Evolutionary conservation across 108 stramenopile species (phyloP), one percentile per base, ranked within the genome.

Genomic region (Ochromonas danica): DNA sequence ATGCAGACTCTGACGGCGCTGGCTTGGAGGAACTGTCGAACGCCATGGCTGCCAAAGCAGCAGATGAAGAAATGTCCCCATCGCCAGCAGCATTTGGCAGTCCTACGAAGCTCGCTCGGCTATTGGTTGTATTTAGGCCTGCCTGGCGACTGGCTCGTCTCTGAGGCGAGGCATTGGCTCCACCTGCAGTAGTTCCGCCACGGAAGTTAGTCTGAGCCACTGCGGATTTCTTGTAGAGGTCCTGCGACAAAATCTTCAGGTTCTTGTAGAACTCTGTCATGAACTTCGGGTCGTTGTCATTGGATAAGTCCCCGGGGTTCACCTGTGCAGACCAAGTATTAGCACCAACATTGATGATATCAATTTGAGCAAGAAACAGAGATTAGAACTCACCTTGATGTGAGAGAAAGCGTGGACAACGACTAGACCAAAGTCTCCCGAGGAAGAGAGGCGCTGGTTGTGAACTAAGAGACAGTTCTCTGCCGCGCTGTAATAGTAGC

Each of bases 321-420:
- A 51, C 45, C 45, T 51, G 22, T 14, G 22, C n/a, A 25, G 25
- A 60, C 57, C 25, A 60, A 25, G 25, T 60, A 60, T 25, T 60
- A 60, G 25, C n/a, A 60, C 25, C 57, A 60, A 25, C 25, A 60
- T 60, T 25, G 25, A 25, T 60, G 25, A 60, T 25, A 25, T 60
- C 25, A 25, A 25, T 25, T 60, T 60, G 25, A 25, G 25, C 25
- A 60, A 60, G n/a, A n/a, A n/a, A n/a, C n/a, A n/a, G n/a, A n/a
- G n/a, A n/a, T n/a, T n/a, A n/a, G n/a, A n/a, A n/a, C 45, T 51
- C 6, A 79, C 78, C 82, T 82, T 82, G 38, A 82, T 70, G 65
- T 82, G 82, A 30, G 78, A 78, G 42, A 82, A 14, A 1, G 82
- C 82, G 70, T 82, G 78, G 10, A 82, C 27, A 36, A 79, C 39